phyloP scores from a whole-genome alignment of 441 rosid genomes.

The Populus trichocarpa region DNA sequence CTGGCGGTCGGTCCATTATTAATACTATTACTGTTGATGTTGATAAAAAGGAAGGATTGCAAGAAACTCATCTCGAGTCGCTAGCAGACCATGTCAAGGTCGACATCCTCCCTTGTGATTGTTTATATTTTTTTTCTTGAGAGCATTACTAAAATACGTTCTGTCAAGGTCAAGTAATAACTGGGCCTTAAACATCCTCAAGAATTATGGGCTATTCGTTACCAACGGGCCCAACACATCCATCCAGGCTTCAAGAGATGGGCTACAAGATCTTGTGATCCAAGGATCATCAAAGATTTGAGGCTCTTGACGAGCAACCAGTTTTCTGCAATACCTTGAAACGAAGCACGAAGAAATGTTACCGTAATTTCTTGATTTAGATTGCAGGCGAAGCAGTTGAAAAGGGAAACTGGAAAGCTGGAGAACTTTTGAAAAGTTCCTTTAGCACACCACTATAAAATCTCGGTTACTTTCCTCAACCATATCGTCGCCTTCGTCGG shows the following conservation, averaged over 20 bases:
- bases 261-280: not conserved
- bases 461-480: too few species aligned
- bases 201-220: not conserved
- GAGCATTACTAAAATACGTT: not conserved
- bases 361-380: too few species aligned
- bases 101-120: not conserved
- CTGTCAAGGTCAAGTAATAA: not conserved
- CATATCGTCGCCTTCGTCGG: too few species aligned
- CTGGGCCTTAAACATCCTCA: not conserved
- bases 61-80: not conserved
- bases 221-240: not conserved
- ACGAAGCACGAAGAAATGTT: too few species aligned
- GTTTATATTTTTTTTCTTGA: too few species aligned
- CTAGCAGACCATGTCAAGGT: not conserved
- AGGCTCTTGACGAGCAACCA: not conserved
- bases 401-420: too few species aligned
- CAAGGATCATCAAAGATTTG: not conserved
- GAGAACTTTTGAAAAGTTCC: too few species aligned
- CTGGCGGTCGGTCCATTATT: not conserved
- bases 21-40: not conserved
- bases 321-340: too few species aligned
- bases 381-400: too few species aligned
- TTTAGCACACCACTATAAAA: too few species aligned
- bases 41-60: not conserved
- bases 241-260: not conserved